A percentile compares a stretch with the other conserved stretches of the same genome.
phyloP scores from a whole-genome alignment of 129 eudicot species.

The Solidago caesia region DNA sequence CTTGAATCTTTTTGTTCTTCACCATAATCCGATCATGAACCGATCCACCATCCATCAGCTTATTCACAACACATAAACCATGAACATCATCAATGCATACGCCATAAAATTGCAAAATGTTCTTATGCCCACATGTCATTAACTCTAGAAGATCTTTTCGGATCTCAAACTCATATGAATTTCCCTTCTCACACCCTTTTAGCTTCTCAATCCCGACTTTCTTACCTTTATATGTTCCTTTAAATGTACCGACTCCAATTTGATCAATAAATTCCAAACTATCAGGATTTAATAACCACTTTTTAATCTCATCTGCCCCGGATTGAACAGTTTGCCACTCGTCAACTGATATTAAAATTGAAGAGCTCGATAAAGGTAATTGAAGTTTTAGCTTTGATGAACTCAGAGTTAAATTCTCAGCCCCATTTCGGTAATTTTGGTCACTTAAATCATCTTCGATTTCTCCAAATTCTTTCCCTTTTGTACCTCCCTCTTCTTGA shows the following conservation, averaged over 20 bases:
- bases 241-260: conserved; percentile 61
- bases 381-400: conserved; percentile 46
- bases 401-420: conserved; percentile 41
- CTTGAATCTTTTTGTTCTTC: conserved; percentile 83
- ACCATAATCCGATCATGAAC: conserved; percentile 66
- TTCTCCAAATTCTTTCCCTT: conserved; percentile 66
- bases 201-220: conserved; percentile 83
- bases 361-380: conserved; percentile 61
- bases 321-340: conserved; percentile 97
- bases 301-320: conserved; percentile 71
- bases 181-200: conserved; percentile 97
- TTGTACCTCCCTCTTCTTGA: conserved; percentile 75
- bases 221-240: conserved; percentile 85
- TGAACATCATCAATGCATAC: conserved; percentile 82
- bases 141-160: conserved; percentile 80
- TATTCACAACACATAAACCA: conserved; percentile 87
- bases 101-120: conserved; percentile 76
- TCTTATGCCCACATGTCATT: conserved; percentile 97
- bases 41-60: conserved; percentile 94
- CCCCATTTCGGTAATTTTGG: conserved; percentile 49
- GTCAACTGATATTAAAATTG: conserved; percentile 75
- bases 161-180: conserved; percentile 73
- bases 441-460: conserved; percentile 61
- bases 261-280: conserved; percentile 78
- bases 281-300: conserved; percentile 79